Evolutionary conservation across 2,329 filamentous ascomycete species (phyloP), one percentile per base, ranked within the genome.

Genomic region (Arthrobotrys conoides): DNA sequence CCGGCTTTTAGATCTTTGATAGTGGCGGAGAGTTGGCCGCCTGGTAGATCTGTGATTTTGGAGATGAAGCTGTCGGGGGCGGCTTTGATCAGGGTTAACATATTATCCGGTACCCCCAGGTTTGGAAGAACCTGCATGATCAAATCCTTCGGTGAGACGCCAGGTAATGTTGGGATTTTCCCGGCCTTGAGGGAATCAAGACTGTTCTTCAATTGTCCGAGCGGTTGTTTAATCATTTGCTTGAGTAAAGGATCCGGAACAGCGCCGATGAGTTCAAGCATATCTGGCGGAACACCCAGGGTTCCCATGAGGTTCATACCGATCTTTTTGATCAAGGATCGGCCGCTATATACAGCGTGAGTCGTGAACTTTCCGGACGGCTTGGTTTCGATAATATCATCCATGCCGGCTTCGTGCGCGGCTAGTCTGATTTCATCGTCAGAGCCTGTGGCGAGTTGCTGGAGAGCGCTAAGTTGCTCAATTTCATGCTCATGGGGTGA

Each of bases 201-300:
- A 9, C 22, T 76, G 5, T 6, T 16, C 27, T 61, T 70, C 12
- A 76, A 44, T 14, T 71, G 36, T 1, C 72, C 49, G 10, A 71
- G 66, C 4, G 71, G 71, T 22, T 76, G 71, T 2, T 36, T 48
- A 14, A 70, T 51, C 72, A 76, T 76, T 20, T 61, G 41, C 20
- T 71, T 76, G 16, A 71, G 38, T 3, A 76, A 22, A 14, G 24
- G 36, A 48, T 76, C 72, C 0, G 72, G 72, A 33, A 76, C 72
- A 6, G 72, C 72, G 3, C 46, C 36, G 66, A 76, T 76, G 5
- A 76, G 72, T 10, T 69, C 48, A 3, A 76, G 48, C 72, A 71
- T 76, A 16, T 63, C 57, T 1, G 59, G n/a, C 4, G 72, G 72
- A 30, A 76, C 66, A n/a, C 66, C 66, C 20, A 71, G 66, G 6